These are phyloP conservation scores for Purpureocillium takamizusanense DNA, from an alignment of 2,329 filamentous ascomycete species.

Conservation along the genomic window DNA sequence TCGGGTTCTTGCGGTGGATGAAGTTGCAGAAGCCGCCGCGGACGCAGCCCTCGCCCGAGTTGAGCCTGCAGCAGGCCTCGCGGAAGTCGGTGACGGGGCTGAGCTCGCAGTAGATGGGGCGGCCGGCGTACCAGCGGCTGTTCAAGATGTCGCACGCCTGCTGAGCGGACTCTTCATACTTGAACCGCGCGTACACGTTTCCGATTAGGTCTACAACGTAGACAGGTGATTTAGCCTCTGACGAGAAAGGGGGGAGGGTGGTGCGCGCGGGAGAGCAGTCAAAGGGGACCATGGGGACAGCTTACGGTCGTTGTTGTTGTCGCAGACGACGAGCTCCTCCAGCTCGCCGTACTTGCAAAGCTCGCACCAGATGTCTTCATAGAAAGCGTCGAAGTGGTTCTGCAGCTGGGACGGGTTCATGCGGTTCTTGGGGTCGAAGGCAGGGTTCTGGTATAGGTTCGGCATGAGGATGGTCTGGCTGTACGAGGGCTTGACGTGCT, in stretches of 20 bases:
- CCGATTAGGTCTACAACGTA: slow-evolving; percentile 70
- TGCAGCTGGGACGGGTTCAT: slow-evolving; percentile 95
- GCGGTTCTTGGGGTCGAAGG: slow-evolving; percentile 91
- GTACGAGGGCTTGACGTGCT: slow-evolving; percentile 99
- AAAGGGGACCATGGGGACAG: no score
- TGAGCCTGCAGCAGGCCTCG: slow-evolving; percentile 92
- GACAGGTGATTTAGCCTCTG: slow-evolving; percentile 12
- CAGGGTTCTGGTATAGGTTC: slow-evolving; percentile 98
- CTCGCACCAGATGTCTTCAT: slow-evolving; percentile 99
- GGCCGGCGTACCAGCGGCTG: slow-evolving; percentile 89
- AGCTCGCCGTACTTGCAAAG: slow-evolving; percentile 98
- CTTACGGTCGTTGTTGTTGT: slow-evolving; percentile 97
- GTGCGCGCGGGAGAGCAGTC: no score
- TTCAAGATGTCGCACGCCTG: slow-evolving; percentile 91
- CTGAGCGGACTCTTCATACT: slow-evolving; percentile 96
- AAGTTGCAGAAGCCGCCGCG: slow-evolving; percentile 98
- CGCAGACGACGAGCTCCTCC: slow-evolving; percentile 95
- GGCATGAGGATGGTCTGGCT: slow-evolving; percentile 95
- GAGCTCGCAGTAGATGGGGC: slow-evolving; percentile 96
- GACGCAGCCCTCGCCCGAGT: slow-evolving; percentile 90
- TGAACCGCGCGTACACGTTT: slow-evolving; percentile 99
- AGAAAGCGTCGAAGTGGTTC: slow-evolving; percentile 99
- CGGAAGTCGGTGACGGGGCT: slow-evolving; percentile 96
- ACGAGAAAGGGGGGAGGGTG: neutral
- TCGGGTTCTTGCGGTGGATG: slow-evolving; percentile 94